Evolutionary conservation across 352 stramenopile genomes (phyloP), one percentile per base, ranked within the genome.

Genomic region (Pythium phragmiticola): DNA sequence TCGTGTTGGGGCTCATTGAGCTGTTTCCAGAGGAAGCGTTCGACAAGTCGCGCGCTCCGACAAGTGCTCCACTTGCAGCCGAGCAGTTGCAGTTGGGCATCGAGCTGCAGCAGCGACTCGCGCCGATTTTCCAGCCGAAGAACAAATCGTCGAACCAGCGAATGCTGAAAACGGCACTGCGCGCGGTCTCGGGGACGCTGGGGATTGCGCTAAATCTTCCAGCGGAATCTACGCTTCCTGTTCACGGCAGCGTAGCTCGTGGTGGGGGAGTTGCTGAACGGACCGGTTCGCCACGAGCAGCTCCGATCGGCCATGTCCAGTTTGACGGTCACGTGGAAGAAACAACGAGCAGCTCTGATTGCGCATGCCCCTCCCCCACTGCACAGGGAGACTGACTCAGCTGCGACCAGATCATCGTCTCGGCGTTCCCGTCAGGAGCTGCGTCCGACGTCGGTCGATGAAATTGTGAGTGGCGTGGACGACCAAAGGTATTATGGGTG

Each of bases 261-360:
- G 30, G 50, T 17, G 50, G 50, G 50, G 11, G 50, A 57, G 4
- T 28, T 57, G 50, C 26, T 57, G n/a, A 14, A 14, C 3, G 50
- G 50, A n/a, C 50, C 28, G 33, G 9, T 16, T 9, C 17, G 30
- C 50, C 50, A 46, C 16, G 6, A 28, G 7, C 26, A 45, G 50
- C 50, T 57, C 5, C 30, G 13, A 34, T 8, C n/a, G 8, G 21
- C 50, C 1, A 17, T 26, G 33, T 45, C 50, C 2, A 17, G 8
- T 12, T 45, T 57, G 28, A 30, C 28, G 2, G 9, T 45, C 12
- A 28, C 50, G 33, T 57, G 50, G 50, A 57, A 57, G 50, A 42
- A 45, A 28, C 7, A 57, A 33, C n/a, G 17, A 17, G 47, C 47
- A 12, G 21, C 26, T 30, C 26, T 30, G 26, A 30, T 30, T 5